These are phyloP conservation scores for Malania oleifera DNA, from an alignment of 164 flowering plant species.

Conservation along the genomic window DNA sequence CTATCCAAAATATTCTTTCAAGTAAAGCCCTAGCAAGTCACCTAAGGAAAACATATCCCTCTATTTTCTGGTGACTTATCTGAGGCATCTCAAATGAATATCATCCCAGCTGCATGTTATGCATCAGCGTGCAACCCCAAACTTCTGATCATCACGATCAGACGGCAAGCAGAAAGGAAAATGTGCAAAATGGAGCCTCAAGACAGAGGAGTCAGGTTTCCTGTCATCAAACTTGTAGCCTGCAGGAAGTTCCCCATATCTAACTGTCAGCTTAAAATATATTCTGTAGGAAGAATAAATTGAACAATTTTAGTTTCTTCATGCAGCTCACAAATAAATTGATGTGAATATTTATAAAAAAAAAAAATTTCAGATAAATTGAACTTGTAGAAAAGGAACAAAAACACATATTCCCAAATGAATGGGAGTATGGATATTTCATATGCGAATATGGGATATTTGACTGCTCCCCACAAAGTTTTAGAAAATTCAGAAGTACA, in stretches of 20 bases:
- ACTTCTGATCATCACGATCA: constrained; percentile 17
- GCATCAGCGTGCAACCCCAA: background rate
- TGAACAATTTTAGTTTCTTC: no score
- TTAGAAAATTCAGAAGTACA: no score
- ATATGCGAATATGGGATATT: no score
- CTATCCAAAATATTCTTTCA: background rate
- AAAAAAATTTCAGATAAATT: no score
- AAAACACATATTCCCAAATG: no score
- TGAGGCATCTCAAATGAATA: background rate
- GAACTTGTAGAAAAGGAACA: no score
- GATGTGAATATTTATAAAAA: no score
- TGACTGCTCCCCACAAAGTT: no score
- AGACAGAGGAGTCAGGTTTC: constrained; percentile 54
- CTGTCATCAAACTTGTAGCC: constrained; percentile 76
- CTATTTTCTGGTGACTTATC: background rate
- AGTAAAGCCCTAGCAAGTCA: background rate
- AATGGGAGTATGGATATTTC: no score
- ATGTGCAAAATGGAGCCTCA: constrained; percentile 66
- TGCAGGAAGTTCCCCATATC: constrained; percentile 22
- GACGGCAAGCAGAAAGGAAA: constrained; percentile 63
- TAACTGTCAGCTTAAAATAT: background rate
- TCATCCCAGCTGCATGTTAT: constrained; percentile 1
- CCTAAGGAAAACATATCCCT: background rate
- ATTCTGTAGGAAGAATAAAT: no score
- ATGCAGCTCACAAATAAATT: no score